Evolutionary conservation across 1,284 basidiomycete species (phyloP), one percentile per base, ranked within the genome.

Genomic region (Spongiforma sp.): DNA sequence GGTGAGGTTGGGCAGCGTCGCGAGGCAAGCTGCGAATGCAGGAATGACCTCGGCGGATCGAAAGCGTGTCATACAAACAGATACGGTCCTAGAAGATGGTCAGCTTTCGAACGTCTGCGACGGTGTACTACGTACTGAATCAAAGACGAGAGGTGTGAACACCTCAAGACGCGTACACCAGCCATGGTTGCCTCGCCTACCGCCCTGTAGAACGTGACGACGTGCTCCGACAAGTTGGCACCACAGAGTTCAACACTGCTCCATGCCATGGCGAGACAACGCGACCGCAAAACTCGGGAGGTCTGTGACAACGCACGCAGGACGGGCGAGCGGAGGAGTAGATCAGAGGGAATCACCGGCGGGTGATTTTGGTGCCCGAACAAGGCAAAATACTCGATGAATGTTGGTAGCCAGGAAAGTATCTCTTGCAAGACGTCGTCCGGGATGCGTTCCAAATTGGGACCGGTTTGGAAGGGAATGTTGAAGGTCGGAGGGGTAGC

Each of bases 1-100:
- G 57, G 75, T 68, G 14, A 81, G 69, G 61, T 77, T 79, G 12
- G 79, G 78, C 4, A 79, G 62, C 11, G 60, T 64, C 9, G 69
- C 67, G 10, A 80, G 72, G 60, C 74, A 79, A 17, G 63, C 59
- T n/a, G 73, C 75, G 34, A 82, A 75, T 9, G 68, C 68, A 5
- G 75, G 69, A 4, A 79, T 64, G 28, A 77, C 70, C 5, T 70
- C 67, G 1, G 59, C 50, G 5, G 30, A 37, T 17, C 46, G 57
- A 15, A 26, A 64, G 8, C 53, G 55, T n/a, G 62, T 63, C n/a
- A 61, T 17, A 17, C 61, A 63, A 12, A 81, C 70, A 7, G 72
- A 74, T 24, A 75, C 66, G 0, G 68, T 71, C 30, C 77, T 81
- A 33, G 6, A 58, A 19, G 14, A 32, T 19, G 3, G 9, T 63